A percentile compares a stretch with the other conserved stretches of the same genome.
Evolutionary conservation across 2,329 filamentous ascomycete genomes (phyloP).

Genomic region (Dactylellina drechsleri): DNA sequence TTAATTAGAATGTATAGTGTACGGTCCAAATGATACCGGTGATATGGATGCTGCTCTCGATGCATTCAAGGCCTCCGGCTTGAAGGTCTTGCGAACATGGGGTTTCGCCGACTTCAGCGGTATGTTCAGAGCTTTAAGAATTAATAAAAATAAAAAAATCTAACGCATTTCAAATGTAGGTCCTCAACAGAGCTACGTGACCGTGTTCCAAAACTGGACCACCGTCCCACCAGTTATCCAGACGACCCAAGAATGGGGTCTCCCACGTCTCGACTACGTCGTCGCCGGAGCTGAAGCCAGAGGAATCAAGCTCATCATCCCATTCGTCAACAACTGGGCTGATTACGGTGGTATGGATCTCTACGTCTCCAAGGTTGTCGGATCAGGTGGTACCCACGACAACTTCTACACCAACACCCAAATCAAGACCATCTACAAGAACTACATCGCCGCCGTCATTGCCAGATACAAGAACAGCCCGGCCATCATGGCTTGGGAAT

Average conservation of each 20-base stretch:
- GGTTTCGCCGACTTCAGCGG: conserved; percentile 69
- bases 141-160: too few relatives aligned
- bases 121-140: conserved; percentile 7
- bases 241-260: conserved; percentile 60
- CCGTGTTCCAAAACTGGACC: conserved; percentile 52
- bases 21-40: conserved; percentile 57
- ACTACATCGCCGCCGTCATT: conserved; percentile 71
- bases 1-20: conserved; percentile 24
- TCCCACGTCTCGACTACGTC: conserved; percentile 73
- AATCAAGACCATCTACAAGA: conserved; percentile 70
- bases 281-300: conserved; percentile 70
- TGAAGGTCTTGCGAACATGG: conserved; percentile 71
- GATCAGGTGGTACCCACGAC: conserved; percentile 64
- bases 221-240: conserved; percentile 47
- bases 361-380: conserved; percentile 63
- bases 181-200: conserved; percentile 51
- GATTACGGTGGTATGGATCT: conserved; percentile 72
- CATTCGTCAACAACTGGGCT: conserved; percentile 76
- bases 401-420: conserved; percentile 69
- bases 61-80: conserved; percentile 66
- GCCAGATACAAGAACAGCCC: conserved; percentile 69
- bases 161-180: conserved; percentile 7
- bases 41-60: conserved; percentile 68
- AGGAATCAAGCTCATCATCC: conserved; percentile 72
- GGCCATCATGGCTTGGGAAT: conserved; percentile 74